These are phyloP conservation scores for Barnettozyma botsteinii DNA, from an alignment of 805 yeast species.

Conservation along the genomic window DNA sequence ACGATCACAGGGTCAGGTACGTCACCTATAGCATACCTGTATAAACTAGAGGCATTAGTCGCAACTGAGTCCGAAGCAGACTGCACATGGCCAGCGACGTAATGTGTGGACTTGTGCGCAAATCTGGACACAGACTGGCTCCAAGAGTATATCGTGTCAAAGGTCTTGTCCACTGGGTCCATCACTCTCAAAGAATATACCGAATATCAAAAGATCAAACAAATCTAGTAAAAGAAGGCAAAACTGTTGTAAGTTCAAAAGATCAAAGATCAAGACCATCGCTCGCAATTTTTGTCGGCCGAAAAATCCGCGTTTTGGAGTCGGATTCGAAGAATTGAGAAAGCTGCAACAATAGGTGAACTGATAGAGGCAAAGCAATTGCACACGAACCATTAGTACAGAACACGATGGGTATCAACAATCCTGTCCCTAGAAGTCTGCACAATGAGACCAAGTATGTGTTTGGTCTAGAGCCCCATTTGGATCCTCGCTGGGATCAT, in stretches of 20 bases:
- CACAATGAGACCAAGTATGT: constrained; percentile 81
- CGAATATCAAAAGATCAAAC: no score
- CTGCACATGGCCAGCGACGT: not conserved
- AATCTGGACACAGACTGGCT: constrained; percentile 4
- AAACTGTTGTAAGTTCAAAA: not conserved
- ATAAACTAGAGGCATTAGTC: not conserved
- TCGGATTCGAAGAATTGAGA: no score
- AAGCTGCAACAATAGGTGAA: no score
- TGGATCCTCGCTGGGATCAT: no score
- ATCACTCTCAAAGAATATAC: no score
- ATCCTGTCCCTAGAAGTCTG: constrained; percentile 90
- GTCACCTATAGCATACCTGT: not conserved
- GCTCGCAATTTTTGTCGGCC: not conserved
- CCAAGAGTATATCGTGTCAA: constrained; percentile 15
- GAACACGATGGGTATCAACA: constrained; percentile 68
- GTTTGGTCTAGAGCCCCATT: no score
- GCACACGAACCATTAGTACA: not conserved
- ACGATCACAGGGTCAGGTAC: not conserved
- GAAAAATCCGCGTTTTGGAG: constrained; percentile 6
- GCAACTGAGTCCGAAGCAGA: not conserved
- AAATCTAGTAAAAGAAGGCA: no score
- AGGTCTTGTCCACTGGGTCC: constrained; percentile 17
- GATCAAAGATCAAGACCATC: no score
- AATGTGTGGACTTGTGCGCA: constrained; percentile 1
- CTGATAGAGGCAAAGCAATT: no score